Percentiles rank a stretch among this genome's conserved stretches.
phyloP scores from a whole-genome alignment of 768 basidiomycete genomes.

The Candolleomyces efflorescens region DNA sequence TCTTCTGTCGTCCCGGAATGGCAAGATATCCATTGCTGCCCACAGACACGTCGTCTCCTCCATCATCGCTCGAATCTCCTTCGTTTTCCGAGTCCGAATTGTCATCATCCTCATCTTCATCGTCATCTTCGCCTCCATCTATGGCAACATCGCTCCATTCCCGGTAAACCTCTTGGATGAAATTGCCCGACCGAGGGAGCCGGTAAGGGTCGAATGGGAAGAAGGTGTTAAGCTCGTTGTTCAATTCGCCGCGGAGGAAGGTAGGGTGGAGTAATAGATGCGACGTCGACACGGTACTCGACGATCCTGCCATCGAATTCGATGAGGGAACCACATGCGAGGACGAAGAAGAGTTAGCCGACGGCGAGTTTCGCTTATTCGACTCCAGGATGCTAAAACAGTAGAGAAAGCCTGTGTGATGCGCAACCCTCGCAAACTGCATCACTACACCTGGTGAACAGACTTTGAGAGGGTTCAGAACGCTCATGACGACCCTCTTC shows the following conservation, averaged over 20 bases:
- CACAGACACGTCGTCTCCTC: neutral
- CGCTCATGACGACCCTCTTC: slow-evolving; percentile 74
- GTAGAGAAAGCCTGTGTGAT: slow-evolving; percentile 87
- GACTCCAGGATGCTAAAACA: slow-evolving; percentile 89
- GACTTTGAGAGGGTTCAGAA: slow-evolving; percentile 89
- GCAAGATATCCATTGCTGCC: slow-evolving; percentile 11
- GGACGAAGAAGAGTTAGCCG: slow-evolving; percentile 32
- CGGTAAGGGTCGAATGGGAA: slow-evolving; percentile 99
- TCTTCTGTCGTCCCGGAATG: slow-evolving; percentile 13
- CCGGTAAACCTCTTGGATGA: slow-evolving; percentile 81
- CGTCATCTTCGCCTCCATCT: slow-evolving; percentile 69
- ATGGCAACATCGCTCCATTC: slow-evolving; percentile 86
- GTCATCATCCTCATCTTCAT: slow-evolving; percentile 52
- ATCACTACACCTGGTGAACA: slow-evolving; percentile 67
- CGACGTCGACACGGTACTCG: neutral
- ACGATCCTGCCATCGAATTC: neutral
- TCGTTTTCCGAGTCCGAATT: slow-evolving; percentile 23
- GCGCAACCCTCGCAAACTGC: slow-evolving; percentile 93
- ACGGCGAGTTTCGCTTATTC: slow-evolving; percentile 57
- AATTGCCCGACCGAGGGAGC: slow-evolving; percentile 71
- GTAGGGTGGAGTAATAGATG: slow-evolving; percentile 2
- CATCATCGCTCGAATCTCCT: slow-evolving; percentile 11
- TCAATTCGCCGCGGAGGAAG: slow-evolving; percentile 30
- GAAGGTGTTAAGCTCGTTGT: slow-evolving; percentile 77
- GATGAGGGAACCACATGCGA: slow-evolving; percentile 6